Conservation (phyloP, 495 filamentous ascomycete species). For the Daldinia bambusicola region DNA sequence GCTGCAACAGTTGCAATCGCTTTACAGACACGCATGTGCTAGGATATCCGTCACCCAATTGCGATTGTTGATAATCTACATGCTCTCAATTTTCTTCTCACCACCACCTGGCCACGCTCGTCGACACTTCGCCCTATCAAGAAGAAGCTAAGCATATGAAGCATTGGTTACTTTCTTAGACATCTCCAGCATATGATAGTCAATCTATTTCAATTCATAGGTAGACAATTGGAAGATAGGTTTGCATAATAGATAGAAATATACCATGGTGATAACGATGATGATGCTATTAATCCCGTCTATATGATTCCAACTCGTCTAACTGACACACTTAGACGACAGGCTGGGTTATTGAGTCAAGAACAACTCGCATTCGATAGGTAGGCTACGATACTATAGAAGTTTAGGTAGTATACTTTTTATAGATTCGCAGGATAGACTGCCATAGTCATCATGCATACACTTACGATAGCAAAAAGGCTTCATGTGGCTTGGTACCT, state of each 20-base stretch:
- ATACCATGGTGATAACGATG: no score
- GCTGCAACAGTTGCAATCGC: slow-evolving; percentile 22
- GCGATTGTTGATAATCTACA: neutral
- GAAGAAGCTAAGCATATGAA: neutral
- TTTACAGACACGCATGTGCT: slow-evolving; percentile 23
- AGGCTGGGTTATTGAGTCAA: no score
- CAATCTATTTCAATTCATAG: no score
- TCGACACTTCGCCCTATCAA: neutral
- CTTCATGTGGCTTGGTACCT: neutral
- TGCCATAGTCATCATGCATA: neutral
- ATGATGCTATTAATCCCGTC: no score
- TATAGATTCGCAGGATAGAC: neutral
- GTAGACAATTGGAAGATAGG: no score
- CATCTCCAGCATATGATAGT: no score
- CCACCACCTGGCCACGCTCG: no score
- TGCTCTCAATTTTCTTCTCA: neutral
- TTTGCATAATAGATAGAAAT: no score
- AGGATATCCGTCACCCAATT: slow-evolving; percentile 15
- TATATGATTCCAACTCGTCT: no score
- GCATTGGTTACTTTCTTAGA: neutral
- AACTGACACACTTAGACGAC: no score
- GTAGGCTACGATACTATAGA: no score
- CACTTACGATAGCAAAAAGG: neutral
- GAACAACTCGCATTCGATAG: no score
- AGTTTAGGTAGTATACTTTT: neutral